Evolutionary conservation across 202 grass and related monocot genomes (phyloP), one percentile per base, ranked within the genome.

Genomic region (Digitaria exilis): DNA sequence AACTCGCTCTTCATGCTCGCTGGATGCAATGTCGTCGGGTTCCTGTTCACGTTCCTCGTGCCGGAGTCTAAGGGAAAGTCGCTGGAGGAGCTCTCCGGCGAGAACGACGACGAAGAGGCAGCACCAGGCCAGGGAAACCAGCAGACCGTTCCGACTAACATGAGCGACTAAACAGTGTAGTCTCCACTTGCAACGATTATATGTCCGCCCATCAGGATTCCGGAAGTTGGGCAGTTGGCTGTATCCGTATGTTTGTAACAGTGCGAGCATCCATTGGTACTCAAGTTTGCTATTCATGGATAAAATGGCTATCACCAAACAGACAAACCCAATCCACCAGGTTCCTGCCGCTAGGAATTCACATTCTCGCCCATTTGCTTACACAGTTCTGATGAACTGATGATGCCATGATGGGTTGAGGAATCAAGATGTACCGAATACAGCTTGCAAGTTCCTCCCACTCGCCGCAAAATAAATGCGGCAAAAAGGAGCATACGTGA

Each of bases 11-110:
- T 92, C 74, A 0, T 92, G 24, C 90, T 92, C 59, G 76, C 58
- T 6, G 83, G 60, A 5, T 89, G 84, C 70, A 89, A 79, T 42
- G 57, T 92, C 49, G 6, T 89, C 10, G 84, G 87, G 0, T 34
- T 90, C 34, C 3, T 71, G n/a, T 89, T 92, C 48, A 92, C 90
- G 7, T 92, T 92, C 84, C 62, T 89, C 0, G 84, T 92, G 76
- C 90, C 90, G 3, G 90, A 92, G 57, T 65, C 90, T 0, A 92
- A 69, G 39, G 87, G 87, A 2, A 92, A 87, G 75, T 93, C 87
- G 22, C 63, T 92, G 9, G 87, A 92, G 84, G 90, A 87, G 69
- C 80, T 84, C 45, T 92, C 90, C 22, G 84, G 87, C 39, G 90
- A 92, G 71, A 89, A 87, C 48, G 70, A 86, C 11, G 60, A 65